These are phyloP conservation scores for Ascosphaera apis DNA, from an alignment of 2,329 filamentous ascomycete genomes.

Conservation along the genomic window DNA sequence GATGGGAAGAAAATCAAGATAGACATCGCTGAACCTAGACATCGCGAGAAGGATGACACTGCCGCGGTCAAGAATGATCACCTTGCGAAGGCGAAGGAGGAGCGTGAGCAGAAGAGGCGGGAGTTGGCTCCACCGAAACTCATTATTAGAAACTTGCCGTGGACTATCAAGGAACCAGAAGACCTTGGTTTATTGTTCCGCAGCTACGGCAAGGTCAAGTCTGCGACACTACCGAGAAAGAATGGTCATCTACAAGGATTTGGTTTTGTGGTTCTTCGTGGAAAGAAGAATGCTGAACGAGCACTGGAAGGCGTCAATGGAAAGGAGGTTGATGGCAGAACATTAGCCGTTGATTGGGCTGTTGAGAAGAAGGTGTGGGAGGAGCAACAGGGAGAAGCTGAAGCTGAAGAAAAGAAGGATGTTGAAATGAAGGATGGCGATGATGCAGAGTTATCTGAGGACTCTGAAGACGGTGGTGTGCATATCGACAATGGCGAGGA, in stretches of 20 bases:
- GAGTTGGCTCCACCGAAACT: constrained; percentile 44
- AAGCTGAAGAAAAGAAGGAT: constrained; percentile 26
- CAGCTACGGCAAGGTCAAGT: constrained; percentile 80
- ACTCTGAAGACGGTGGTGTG: constrained; percentile 15
- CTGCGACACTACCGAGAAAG: constrained; percentile 54
- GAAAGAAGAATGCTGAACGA: constrained; percentile 74
- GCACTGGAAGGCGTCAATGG: constrained; percentile 72
- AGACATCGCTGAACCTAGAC: constrained; percentile 68
- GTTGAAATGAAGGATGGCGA: constrained; percentile 12
- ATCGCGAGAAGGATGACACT: constrained; percentile 37
- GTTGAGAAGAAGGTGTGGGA: constrained; percentile 81
- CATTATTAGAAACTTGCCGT: constrained; percentile 83
- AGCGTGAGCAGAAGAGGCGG: constrained; percentile 34
- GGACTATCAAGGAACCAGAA: constrained; percentile 75
- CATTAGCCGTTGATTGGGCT: constrained; percentile 86
- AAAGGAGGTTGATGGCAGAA: constrained; percentile 68
- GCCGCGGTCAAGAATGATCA: constrained; percentile 9
- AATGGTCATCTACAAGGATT: constrained; percentile 57
- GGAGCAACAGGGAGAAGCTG: constrained; percentile 32
- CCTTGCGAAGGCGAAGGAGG: constrained; percentile 14
- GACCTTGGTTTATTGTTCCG: constrained; percentile 59
- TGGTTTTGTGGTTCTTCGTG: constrained; percentile 74
- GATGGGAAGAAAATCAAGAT: constrained; percentile 64
- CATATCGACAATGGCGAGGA: constrained; percentile 21
- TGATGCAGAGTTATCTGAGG: constrained; percentile 12